Evolutionary conservation across 768 basidiomycete genomes (phyloP).

Genomic region (Symmetrospora coprosmae): DNA sequence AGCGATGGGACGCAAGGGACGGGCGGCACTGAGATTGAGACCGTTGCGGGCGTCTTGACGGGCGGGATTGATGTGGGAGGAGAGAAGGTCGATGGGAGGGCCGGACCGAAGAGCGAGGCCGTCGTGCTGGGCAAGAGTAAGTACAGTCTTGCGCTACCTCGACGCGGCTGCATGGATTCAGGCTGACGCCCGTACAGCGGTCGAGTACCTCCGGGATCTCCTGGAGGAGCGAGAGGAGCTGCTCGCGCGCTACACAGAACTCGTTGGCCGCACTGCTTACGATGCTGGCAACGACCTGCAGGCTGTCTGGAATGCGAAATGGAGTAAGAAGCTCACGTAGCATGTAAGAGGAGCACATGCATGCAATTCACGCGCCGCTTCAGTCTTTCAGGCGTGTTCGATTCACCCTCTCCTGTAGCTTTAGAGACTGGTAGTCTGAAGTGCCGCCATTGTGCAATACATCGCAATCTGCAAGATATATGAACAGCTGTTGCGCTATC

Average conservation of each 20-base stretch:
- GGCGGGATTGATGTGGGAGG: conserved; percentile 39
- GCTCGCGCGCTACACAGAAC: conserved; percentile 39
- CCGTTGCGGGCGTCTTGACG: conserved; percentile 37
- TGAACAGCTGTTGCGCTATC: too few relatives aligned
- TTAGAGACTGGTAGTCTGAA: too few relatives aligned
- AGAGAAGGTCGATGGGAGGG: conserved; percentile 63
- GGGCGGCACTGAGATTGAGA: conserved; percentile 32
- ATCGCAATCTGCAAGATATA: too few relatives aligned
- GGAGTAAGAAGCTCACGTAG: too few relatives aligned
- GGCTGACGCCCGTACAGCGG: conserved; percentile 45
- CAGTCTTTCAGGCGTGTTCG: too few relatives aligned
- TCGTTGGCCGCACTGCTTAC: background rate
- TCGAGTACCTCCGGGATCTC: conserved; percentile 64
- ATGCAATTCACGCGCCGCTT: too few relatives aligned
- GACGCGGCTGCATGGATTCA: background rate
- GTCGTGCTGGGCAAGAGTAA: conserved; percentile 74
- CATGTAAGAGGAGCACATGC: too few relatives aligned
- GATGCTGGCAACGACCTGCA: background rate
- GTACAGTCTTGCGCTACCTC: conserved; percentile 34
- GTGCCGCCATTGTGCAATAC: too few relatives aligned
- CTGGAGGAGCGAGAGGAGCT: conserved; percentile 50
- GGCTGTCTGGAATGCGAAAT: background rate
- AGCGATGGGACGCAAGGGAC: conserved; percentile 35
- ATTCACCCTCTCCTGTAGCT: too few relatives aligned
- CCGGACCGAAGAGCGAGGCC: conserved; percentile 80